These are phyloP conservation scores for Haplographium delicatum DNA, from an alignment of 495 filamentous ascomycete genomes.

Conservation along the genomic window DNA sequence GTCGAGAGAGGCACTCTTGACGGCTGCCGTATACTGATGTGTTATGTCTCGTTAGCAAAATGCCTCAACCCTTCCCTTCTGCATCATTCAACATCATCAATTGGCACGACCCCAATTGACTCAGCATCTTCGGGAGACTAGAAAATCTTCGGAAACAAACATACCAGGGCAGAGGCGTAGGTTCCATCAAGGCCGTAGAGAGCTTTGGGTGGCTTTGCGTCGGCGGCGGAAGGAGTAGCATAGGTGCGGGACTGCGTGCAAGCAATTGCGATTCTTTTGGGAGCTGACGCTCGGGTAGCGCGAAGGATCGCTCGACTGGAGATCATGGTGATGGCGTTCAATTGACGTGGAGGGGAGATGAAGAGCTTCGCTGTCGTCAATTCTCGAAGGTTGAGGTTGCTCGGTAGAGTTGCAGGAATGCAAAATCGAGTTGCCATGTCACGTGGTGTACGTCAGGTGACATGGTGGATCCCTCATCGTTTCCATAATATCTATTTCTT, in stretches of 20 bases:
- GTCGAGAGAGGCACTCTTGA: constrained; percentile 81
- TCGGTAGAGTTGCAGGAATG: background rate
- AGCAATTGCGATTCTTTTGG: constrained; percentile 29
- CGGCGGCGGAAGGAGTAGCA: constrained; percentile 60
- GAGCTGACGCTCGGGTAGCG: constrained; percentile 51
- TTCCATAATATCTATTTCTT: too few relatives aligned
- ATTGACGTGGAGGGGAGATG: constrained; percentile 19
- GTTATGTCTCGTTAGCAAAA: constrained; percentile 11
- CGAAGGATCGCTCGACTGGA: constrained; percentile 56
- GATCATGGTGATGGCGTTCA: constrained; percentile 47
- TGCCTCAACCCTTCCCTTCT: background rate
- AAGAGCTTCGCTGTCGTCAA: constrained; percentile 25
- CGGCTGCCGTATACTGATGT: constrained; percentile 85
- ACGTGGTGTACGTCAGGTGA: constrained; percentile 17
- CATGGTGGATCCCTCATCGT: too few relatives aligned
- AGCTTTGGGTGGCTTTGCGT: constrained; percentile 77
- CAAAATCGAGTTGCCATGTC: background rate
- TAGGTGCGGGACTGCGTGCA: constrained; percentile 39
- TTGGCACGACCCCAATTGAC: constrained; percentile 1
- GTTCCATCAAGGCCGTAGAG: constrained; percentile 96
- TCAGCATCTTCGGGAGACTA: background rate
- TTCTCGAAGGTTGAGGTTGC: constrained; percentile 7
- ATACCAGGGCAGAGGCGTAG: constrained; percentile 96
- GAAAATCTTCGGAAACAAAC: too few relatives aligned
- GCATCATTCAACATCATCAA: background rate